Conservation (phyloP, 2,329 filamentous ascomycete species). For the Alternaria atra region DNA sequence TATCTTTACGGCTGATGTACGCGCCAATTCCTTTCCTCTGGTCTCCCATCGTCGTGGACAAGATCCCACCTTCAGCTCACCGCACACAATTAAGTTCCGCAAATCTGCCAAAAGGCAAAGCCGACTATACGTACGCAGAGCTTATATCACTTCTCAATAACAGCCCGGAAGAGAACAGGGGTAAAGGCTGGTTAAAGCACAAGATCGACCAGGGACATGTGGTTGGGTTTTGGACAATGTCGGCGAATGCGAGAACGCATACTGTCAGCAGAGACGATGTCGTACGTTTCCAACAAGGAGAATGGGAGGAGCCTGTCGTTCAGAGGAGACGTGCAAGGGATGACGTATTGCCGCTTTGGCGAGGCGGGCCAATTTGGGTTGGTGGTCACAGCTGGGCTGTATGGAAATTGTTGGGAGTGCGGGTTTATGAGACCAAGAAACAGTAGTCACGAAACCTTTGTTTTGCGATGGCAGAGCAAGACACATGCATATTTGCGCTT, state of each 20-base stretch:
- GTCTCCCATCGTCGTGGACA: constrained; percentile 26
- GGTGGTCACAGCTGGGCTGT: constrained; percentile 34
- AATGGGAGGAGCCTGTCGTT: constrained; percentile 28
- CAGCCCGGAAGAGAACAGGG: not conserved
- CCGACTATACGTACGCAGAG: constrained; percentile 29
- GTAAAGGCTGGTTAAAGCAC: constrained; percentile 23
- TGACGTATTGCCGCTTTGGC: constrained; percentile 34
- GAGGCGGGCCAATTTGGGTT: constrained; percentile 32
- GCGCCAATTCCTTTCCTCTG: constrained; percentile 27
- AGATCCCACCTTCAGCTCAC: constrained; percentile 26
- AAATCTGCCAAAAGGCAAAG: constrained; percentile 15
- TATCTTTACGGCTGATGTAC: constrained; percentile 31
- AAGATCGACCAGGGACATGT: constrained; percentile 34
- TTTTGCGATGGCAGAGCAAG: not conserved
- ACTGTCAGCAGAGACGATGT: constrained; percentile 32
- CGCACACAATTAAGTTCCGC: constrained; percentile 27
- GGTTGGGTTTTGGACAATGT: constrained; percentile 34
- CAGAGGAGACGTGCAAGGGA: constrained; percentile 20
- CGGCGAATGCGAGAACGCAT: constrained; percentile 25
- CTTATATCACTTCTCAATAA: constrained; percentile 17
- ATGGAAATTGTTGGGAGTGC: constrained; percentile 26
- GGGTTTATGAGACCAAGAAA: constrained; percentile 29
- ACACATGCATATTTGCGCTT: not conserved
- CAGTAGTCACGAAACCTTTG: not conserved
- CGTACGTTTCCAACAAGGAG: constrained; percentile 31